These are phyloP conservation scores for Penicillium concentricum DNA, from an alignment of 2,329 filamentous ascomycete genomes.

Conservation along the genomic window DNA sequence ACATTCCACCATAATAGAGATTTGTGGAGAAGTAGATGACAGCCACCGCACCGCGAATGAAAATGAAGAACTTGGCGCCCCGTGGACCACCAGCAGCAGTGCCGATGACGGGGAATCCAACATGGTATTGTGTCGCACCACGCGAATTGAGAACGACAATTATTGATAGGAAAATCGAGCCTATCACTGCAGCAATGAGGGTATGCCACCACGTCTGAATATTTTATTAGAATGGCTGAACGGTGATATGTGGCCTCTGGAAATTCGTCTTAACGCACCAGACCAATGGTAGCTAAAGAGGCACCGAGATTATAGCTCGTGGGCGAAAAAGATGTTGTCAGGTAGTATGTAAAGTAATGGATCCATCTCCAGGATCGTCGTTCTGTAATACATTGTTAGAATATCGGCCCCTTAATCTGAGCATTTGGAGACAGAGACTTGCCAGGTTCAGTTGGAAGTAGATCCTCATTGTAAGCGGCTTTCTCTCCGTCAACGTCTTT, in stretches of 20 bases:
- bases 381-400: not conserved
- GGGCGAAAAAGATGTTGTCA: not conserved
- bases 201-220: not conserved
- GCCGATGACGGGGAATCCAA: constrained; percentile 39
- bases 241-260: not conserved
- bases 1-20: constrained; percentile 33
- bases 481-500: not conserved
- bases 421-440: not conserved
- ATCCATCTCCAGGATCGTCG: not conserved
- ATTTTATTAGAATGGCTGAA: not conserved
- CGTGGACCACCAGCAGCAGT: constrained; percentile 37
- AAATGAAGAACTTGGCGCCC: constrained; percentile 43
- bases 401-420: not conserved
- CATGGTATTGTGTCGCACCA: constrained; percentile 28
- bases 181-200: not conserved
- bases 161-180: not conserved
- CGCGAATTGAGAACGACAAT: constrained; percentile 19
- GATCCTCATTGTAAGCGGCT: not conserved
- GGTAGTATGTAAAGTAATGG: not conserved
- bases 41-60: constrained; percentile 26
- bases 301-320: not conserved
- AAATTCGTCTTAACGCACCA: not conserved
- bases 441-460: not conserved
- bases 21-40: constrained; percentile 27
- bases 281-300: not conserved